Conservation (phyloP, 371 early-diverging fungal genomes). For the Rhizopus sp. region DNA sequence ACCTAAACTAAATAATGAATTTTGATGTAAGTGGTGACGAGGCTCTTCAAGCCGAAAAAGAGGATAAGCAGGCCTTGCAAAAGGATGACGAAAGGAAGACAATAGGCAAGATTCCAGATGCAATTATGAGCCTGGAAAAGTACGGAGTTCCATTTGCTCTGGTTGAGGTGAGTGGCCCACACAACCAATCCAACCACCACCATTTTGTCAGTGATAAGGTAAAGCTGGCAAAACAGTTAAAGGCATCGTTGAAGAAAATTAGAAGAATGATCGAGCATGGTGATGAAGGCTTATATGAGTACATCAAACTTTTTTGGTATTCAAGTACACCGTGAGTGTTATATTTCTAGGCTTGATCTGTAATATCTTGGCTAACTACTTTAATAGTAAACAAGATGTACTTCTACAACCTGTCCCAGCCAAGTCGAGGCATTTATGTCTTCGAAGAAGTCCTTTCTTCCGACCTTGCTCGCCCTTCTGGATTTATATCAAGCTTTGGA, state of each 20-base stretch:
- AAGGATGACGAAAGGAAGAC: neutral
- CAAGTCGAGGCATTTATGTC: neutral
- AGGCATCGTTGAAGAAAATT: neutral
- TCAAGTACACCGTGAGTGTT: neutral
- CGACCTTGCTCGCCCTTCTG: neutral
- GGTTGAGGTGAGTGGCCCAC: neutral
- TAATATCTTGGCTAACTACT: neutral
- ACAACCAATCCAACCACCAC: slow-evolving; percentile 2
- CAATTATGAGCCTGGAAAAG: neutral
- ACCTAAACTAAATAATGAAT: neutral
- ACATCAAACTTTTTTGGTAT: neutral
- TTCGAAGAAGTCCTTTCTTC: neutral
- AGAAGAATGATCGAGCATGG: neutral
- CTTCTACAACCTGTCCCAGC: neutral
- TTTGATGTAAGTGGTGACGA: slow-evolving; percentile 1
- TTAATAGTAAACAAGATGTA: slow-evolving; percentile 5
- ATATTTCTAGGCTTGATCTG: neutral
- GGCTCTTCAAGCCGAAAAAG: neutral
- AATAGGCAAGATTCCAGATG: neutral
- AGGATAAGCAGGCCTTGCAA: slow-evolving; percentile 4
- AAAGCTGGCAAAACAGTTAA: neutral
- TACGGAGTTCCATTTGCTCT: neutral
- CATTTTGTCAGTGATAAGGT: neutral
- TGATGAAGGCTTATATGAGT: slow-evolving; percentile 1
- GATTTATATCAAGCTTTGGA: neutral